Evolutionary conservation across 306 rosid species (phyloP).

Genomic region (Pyrus pyrifolia): DNA sequence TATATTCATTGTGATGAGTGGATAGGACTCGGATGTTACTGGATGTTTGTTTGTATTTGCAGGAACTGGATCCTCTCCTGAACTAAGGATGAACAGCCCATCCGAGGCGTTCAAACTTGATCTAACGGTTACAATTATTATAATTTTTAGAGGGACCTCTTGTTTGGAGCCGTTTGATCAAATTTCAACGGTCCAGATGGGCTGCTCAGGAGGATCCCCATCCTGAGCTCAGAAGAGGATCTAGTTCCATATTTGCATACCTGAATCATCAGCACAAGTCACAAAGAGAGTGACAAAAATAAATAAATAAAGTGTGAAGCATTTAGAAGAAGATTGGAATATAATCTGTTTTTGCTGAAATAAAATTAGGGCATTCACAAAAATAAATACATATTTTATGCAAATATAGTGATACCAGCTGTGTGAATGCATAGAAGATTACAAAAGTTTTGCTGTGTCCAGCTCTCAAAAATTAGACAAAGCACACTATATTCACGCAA

Average conservation of each 20-base stretch:
- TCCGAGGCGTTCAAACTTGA: too few relatives aligned
- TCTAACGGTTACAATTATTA: too few relatives aligned
- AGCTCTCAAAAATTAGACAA: slow-evolving; percentile 23
- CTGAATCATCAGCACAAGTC: background rate
- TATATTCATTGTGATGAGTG: background rate
- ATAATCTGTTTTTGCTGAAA: background rate
- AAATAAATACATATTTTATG: slow-evolving; percentile 4
- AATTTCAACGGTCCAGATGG: too few relatives aligned
- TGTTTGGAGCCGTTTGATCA: too few relatives aligned
- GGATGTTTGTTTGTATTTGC: background rate
- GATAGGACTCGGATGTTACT: background rate
- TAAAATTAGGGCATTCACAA: background rate
- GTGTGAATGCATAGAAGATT: slow-evolving; percentile 16
- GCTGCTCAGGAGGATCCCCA: too few relatives aligned
- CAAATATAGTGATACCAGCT: slow-evolving; percentile 24
- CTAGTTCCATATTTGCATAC: background rate
- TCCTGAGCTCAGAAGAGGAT: too few relatives aligned
- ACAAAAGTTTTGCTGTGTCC: slow-evolving; percentile 1
- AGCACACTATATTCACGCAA: background rate
- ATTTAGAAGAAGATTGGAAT: background rate
- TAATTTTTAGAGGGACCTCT: too few relatives aligned
- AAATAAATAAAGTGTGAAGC: background rate
- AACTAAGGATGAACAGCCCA: too few relatives aligned
- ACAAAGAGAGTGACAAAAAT: background rate
- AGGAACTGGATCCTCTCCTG: too few relatives aligned